Base-by-base conservation (phyloP, 2,329 filamentous ascomycete species). In the Fusarium anguioides region DNA sequence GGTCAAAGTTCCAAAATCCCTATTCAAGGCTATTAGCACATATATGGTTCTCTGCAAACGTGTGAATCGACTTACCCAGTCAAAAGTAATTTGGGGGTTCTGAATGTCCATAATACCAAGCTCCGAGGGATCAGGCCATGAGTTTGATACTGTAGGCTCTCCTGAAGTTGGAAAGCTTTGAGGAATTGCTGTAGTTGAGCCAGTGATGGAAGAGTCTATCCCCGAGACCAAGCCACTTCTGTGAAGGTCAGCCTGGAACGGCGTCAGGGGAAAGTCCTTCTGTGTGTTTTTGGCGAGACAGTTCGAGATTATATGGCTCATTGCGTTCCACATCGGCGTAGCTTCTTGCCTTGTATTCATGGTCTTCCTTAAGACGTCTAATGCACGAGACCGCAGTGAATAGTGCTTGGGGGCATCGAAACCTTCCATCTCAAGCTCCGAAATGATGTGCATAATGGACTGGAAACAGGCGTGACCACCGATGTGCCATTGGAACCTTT, bases 371-470 rank as follows among this genome's bases (percentile, higher is more conserved):
- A 52, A 26, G 14, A 17, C 21, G 6, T 35, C 27, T 2, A 52
- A 8, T 3, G 49, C 49, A 17, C 49, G 27, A 11, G 40, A 24
- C 12, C 29, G 21, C 2, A 46, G 6, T 27, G 6, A 2, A 1
- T 26, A 14, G 7, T 1, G 40, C 7, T 35, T 47, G 10, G 29
- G 21, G 7, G 10, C 14, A 5, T 52, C 29, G 15, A 27, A 6
- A 8, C 8, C 15, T 6, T 21, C 21, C 23, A 33, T 47, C 7
- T 47, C n/a, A n/a, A 52, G 49, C 41, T 52, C 49, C 2, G 49
- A 47, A 40, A 52, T 14, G 14, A 52, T 47, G 12, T 52, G 49
- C 29, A 52, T 52, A 4, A 52, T 52, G 20, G 49, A 42, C 14
- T 52, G 49, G 24, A 52, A 52, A 21, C 27, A 52, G 17, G 49